Conservation (phyloP, 176 grass and related monocot genomes). For the Raddia distichophylla region DNA sequence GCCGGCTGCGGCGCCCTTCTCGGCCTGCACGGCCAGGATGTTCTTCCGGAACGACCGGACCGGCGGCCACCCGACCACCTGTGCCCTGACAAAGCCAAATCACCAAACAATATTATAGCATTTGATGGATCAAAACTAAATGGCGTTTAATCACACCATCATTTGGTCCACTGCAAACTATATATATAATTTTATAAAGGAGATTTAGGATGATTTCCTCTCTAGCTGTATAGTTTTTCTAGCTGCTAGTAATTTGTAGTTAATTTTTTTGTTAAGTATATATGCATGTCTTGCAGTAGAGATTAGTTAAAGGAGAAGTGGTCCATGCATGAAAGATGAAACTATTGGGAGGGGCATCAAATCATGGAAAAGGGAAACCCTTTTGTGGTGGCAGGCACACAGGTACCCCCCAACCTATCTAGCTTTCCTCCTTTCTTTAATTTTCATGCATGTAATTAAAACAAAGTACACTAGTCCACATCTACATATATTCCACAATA, state of each 20-base stretch:
- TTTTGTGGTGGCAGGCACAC: conserved; percentile 40
- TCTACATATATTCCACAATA: conserved; percentile 8
- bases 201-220: too few species aligned
- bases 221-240: not conserved
- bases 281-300: too few species aligned
- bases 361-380: conserved; percentile 38
- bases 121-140: not conserved
- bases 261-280: not conserved
- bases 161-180: too few species aligned
- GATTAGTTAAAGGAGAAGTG: conserved; percentile 11
- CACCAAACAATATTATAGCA: not conserved
- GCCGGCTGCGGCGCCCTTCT: conserved; percentile 40
- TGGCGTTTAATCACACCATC: not conserved
- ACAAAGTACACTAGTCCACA: not conserved
- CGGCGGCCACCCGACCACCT: conserved; percentile 95
- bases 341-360: conserved; percentile 32
- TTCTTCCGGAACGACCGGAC: conserved; percentile 96
- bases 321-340: conserved; percentile 6
- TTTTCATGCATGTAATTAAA: not conserved
- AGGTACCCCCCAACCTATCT: conserved; percentile 25
- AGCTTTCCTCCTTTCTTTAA: not conserved
- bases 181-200: too few species aligned
- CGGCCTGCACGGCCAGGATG: conserved; percentile 69
- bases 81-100: conserved; percentile 50
- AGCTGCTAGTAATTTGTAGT: not conserved